Base-by-base conservation (phyloP, 2,329 filamentous ascomycete species). In the Didymella glomerata region DNA sequence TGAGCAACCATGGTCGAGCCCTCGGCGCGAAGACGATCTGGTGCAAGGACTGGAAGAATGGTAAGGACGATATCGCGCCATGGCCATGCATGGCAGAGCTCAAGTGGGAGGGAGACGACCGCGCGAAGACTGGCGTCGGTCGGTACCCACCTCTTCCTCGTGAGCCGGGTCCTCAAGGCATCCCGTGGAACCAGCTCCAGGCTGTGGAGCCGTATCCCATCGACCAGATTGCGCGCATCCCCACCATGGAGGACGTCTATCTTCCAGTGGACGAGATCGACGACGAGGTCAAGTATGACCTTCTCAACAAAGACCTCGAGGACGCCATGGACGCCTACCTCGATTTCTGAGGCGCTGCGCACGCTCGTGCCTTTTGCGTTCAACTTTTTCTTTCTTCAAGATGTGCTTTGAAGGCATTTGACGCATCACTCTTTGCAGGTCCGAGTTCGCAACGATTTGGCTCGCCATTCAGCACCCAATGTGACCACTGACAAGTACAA, bases 21-120 rank as follows among this genome's bases (percentile, higher is more conserved):
- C 73, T 81, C 5, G 70, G 70, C 30, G 62, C 71, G 42, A 67
- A 70, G 20, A 81, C 80, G 0, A 75, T 81, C 55, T 82, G 76
- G 76, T 78, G 76, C 55, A 20, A 38, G 0, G 61, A 76, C 45
- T 76, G 74, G 71, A 20, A 60, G 38, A 68, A 70, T 28, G 69
- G 69, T 14, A 76, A 76, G 44, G 68, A 75, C 2, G 70, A 76
- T 49, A 64, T 79, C 30, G 74, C 79, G 0, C 72, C 74, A 1
- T 83, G 78, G 78, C 81, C 80, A 0, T 66, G 67, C 11, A 42
- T 65, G 5, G 66, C 74, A 11, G 80, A 83, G 69, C 69, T 78
- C 69, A 80, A 80, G 61, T 82, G 80, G 75, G 80, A 83, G 61
- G 81, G 81, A 0, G 77, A 81, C 40, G 80, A 80, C 30, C 77